Evolutionary conservation across 495 filamentous ascomycete genomes (phyloP).

Genomic region (Staphylotrichum longicolle): DNA sequence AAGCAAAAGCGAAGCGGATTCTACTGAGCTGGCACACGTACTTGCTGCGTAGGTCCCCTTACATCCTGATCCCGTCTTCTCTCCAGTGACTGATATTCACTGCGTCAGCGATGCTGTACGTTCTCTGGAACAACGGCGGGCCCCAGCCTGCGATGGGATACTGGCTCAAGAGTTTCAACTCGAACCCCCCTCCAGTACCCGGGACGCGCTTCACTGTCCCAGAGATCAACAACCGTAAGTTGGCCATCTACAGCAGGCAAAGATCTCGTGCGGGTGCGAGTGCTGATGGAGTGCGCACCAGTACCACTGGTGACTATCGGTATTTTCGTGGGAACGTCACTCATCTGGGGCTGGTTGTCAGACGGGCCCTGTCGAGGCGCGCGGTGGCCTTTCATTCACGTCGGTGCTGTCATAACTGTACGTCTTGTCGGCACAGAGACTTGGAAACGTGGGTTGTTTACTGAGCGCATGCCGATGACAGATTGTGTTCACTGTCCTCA

Average conservation of each 20-base stretch:
- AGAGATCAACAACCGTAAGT: not conserved
- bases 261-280: not conserved
- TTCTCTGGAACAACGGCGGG: not conserved
- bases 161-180: slow-evolving; percentile 6
- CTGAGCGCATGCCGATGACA: not conserved
- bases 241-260: not conserved
- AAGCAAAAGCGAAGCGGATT: not conserved
- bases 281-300: not conserved
- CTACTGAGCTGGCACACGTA: slow-evolving; percentile 6
- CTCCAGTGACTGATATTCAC: not conserved
- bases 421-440: not conserved
- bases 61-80: not conserved
- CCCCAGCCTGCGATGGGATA: not conserved
- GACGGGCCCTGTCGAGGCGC: not conserved
- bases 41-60: not conserved
- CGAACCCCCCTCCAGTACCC: not conserved
- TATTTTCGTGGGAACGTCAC: not conserved
- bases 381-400: not conserved
- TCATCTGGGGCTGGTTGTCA: not conserved
- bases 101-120: not conserved
- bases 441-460: too few relatives aligned
- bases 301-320: not conserved
- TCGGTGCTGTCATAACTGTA: not conserved
- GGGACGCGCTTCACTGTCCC: slow-evolving; percentile 1
- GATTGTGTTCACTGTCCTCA: not conserved